Base-by-base conservation (phyloP, 2,329 filamentous ascomycete genomes). In the Teratosphaeria zuluensis region DNA sequence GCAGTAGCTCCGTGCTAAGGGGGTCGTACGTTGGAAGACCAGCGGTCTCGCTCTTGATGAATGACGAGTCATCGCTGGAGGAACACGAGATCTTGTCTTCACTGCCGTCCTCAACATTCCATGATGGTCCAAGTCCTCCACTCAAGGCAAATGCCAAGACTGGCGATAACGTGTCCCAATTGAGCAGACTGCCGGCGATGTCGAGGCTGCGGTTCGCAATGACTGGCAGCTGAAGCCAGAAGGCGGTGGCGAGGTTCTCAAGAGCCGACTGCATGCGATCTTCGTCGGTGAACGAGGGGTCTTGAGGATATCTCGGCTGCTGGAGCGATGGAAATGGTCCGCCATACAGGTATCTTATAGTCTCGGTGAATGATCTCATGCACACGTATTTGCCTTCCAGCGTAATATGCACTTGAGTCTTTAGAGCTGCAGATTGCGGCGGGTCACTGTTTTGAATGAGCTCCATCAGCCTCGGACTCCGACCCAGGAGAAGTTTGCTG, bases 191-290 rank as follows among this genome's bases (percentile, higher is more conserved):
- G 38, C 78, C 75, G 1, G 84, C 84, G 61, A 87, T 78, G 54
- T 84, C 80, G 30, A 86, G 73, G 38, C 84, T 86, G 38, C 83
- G 80, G 53, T 77, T 72, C 11, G 81, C 75, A 30, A 88, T 78
- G 24, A 62, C 77, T 2, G 74, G 76, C 67, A 86, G 80, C 48
- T 77, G 75, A 16, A 89, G 74, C 46, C 83, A 74, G 55, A 81
- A 76, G 0, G 85, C 86, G 4, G 84, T 81, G 30, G 85, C 84
- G 53, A 84, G 80, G 66, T 88, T 87, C 28, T 83, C 83, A 21
- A 89, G 72, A n/a, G 80, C 80, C 61, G 57, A 55, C 32, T 64
- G 58, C 59, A 72, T 66, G 19, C 65, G 64, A 6, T 68, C 63
- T 21, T 64, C 63, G 38, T 61, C 58, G 33, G 21, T 56, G 21